Percentiles rank a stretch among this genome's conserved stretches.
phyloP scores from a whole-genome alignment of 176 grass and related monocot species.

The Cocos nucifera region DNA sequence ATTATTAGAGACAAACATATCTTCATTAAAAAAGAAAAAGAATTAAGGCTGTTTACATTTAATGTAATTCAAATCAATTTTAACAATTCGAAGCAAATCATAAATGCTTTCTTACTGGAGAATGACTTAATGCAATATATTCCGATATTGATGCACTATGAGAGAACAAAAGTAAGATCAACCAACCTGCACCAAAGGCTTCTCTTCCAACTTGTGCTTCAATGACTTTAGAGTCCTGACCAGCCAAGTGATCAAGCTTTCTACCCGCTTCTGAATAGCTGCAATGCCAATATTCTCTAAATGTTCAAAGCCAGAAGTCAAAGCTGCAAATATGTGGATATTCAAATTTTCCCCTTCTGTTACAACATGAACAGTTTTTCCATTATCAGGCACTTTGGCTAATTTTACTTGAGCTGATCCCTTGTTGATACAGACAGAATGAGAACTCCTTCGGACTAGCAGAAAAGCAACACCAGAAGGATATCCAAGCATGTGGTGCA shows the following conservation, averaged over 20 bases:
- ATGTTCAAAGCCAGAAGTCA: background rate
- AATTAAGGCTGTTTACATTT: too few relatives aligned
- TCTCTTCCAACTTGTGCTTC: slow-evolving; percentile 1
- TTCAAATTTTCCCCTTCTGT: background rate
- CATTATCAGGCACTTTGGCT: background rate
- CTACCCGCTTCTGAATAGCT: background rate
- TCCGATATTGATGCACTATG: background rate
- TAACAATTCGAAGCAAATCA: too few relatives aligned
- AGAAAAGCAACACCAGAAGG: slow-evolving; percentile 1
- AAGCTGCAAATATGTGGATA: background rate
- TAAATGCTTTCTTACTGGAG: too few relatives aligned
- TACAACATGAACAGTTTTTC: background rate
- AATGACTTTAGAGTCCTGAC: background rate
- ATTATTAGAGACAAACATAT: too few relatives aligned
- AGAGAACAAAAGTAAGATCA: background rate
- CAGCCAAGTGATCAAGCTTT: slow-evolving; percentile 1
- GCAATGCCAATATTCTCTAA: background rate
- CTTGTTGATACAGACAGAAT: background rate
- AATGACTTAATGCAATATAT: too few relatives aligned
- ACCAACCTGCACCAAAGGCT: background rate
- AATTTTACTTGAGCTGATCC: background rate
- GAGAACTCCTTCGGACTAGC: background rate
- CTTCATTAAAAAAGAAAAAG: too few relatives aligned
- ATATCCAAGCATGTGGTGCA: background rate
- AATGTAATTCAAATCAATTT: too few relatives aligned